Evolutionary conservation across 345 rosid species (phyloP), one percentile per base, ranked within the genome.

Genomic region (Eucalyptus viminalis): DNA sequence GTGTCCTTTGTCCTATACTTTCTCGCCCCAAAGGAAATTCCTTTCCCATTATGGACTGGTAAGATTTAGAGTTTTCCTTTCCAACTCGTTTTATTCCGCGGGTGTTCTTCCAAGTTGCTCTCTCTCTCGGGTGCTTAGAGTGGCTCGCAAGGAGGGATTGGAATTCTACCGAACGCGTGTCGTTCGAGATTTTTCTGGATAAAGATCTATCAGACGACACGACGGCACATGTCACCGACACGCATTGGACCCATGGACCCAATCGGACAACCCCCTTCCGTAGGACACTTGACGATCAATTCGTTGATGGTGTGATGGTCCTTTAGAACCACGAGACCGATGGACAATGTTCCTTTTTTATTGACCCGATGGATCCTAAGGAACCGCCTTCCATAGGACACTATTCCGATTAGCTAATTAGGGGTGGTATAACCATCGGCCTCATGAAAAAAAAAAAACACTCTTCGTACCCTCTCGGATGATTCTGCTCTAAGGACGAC

Each of bases 161-260:
- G 31, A 65, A 15, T n/a, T n/a, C 40, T 0, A 4, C 10, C 19
- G 40, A 5, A 15, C 76, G 17, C 76, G 21, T 14, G 13, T 11
- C 24, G 2, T 10, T 11, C 13, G 83, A 37, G 83, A 76, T 76
- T 11, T 19, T 25, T 72, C 13, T 29, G 69, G 45, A 9, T 37
- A 11, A 6, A 37, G 14, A 10, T 22, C 3, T 1, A 4, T 11
- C 11, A 11, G 15, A 11, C 15, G 29, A 43, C 2, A 11, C 14
- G 29, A 43, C 2, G 83, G 47, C 83, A 40, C 27, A 4, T 21
- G 27, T 76, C 27, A 12, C 83, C 27, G 5, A 22, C 45, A 19
- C 4, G 45, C 14, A 1, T 37, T 22, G 81, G 81, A 72, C 81
- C 81, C 14, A 2, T 11, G 44, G 11, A 72, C 81, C 81, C 44